Conservation (phyloP, 1,284 basidiomycete species). For the Pseudomicrostroma phylloplanum region DNA sequence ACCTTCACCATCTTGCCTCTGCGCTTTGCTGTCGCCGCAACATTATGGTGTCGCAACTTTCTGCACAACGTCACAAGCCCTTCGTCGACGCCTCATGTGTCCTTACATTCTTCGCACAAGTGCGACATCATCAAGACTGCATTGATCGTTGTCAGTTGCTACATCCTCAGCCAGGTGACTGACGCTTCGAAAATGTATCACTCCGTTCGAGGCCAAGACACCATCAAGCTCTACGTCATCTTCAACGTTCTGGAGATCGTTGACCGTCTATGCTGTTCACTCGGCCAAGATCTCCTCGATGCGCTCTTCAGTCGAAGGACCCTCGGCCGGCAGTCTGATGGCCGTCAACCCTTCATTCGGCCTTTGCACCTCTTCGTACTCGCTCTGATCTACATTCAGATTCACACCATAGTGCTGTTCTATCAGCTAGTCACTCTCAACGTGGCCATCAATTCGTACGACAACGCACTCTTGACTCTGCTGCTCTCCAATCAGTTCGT, state of each 20-base stretch:
- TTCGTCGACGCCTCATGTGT: conserved; percentile 22
- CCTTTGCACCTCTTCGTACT: conserved; percentile 80
- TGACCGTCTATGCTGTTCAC: conserved; percentile 87
- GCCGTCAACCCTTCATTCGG: conserved; percentile 57
- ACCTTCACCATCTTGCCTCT: conserved; percentile 97
- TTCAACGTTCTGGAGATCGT: conserved; percentile 85
- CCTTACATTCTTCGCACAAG: conserved; percentile 63
- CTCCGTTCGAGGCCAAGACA: conserved; percentile 81
- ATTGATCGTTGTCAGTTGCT: conserved; percentile 69
- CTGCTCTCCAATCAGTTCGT: conserved; percentile 98
- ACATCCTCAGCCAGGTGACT: conserved; percentile 72
- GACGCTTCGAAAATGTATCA: conserved; percentile 99
- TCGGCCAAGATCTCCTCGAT: conserved; percentile 95
- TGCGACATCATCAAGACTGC: conserved; percentile 78
- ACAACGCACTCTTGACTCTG: conserved; percentile 87
- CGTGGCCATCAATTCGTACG: conserved; percentile 97
- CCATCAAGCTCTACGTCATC: conserved; percentile 92
- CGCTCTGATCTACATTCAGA: conserved; percentile 68
- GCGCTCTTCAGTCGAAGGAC: conserved; percentile 91
- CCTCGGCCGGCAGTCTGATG: conserved; percentile 59
- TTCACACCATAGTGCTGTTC: conserved; percentile 88
- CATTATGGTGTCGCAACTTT: conserved; percentile 27
- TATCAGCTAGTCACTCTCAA: conserved; percentile 94
- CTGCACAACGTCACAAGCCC: conserved; percentile 20
- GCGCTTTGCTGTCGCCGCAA: conserved; percentile 55